Evolutionary conservation across 2,329 filamentous ascomycete genomes (phyloP), one percentile per base, ranked within the genome.

Genomic region (Colletotrichum higginsianum): DNA sequence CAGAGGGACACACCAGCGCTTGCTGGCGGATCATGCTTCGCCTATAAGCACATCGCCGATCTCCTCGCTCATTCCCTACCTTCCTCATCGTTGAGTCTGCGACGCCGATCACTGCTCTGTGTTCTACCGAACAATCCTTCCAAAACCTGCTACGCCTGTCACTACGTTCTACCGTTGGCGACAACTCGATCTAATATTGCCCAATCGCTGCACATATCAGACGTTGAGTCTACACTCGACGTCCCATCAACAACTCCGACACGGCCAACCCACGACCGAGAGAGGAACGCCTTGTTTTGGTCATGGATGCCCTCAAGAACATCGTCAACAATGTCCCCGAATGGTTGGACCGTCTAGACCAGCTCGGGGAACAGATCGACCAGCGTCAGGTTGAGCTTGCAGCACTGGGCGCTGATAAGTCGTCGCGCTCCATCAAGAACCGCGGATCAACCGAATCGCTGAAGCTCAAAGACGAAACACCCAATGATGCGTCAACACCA

Each of bases 381-480:
- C 83, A 87, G 76, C 89, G 90, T 70, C 90, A 92, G 82, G 81
- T 83, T 61, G 89, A 91, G 77, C 83, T 92, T 67, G 90, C 89
- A 46, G 83, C 84, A 68, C 78, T 88, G 67, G 82, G 79, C 60
- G 78, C 78, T 35, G 77, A 76, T 38, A 77, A 73, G 30, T 75
- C 77, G 42, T 78, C 81, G 49, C 83, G 80, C 68, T 87, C 86
- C 3, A 75, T 88, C 18, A 82, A 85, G 67, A 87, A 87, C 73
- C 84, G 84, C 64, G 87, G 87, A 57, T 89, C 87, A 11, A 87
- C 85, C 30, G 87, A 89, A 76, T 88, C 87, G 5, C 79, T 89
- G 26, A 86, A 83, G 74, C 86, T 85, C 26, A 82, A 82, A 67
- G 86, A 88, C 74, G 86, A 88, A 38, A 80, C 77, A 47, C 55